Conservation (phyloP, 2,329 filamentous ascomycete species). For the Cordyceps sp. region DNA sequence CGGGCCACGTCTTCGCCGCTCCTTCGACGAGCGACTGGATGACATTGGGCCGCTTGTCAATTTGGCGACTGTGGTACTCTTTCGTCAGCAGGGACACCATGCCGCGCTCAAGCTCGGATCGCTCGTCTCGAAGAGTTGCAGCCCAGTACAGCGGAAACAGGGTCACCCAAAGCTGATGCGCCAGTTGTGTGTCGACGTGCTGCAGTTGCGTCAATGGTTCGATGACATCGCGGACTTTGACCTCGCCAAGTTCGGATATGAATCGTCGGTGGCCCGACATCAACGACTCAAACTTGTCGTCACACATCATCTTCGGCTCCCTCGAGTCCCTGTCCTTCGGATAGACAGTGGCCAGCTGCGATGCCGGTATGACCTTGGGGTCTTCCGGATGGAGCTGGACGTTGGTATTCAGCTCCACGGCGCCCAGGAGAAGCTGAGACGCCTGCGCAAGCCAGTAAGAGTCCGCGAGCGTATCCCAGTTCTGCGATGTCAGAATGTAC, state of each 20-base stretch:
- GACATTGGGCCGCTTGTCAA: constrained; percentile 90
- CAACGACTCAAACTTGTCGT: constrained; percentile 68
- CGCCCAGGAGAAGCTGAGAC: constrained; percentile 80
- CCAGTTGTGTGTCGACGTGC: constrained; percentile 67
- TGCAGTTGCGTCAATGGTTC: constrained; percentile 86
- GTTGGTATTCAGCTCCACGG: constrained; percentile 67
- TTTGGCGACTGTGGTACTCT: constrained; percentile 86
- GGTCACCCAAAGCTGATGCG: constrained; percentile 78
- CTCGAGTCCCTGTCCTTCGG: constrained; percentile 58
- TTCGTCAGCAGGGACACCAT: constrained; percentile 84
- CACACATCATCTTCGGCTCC: constrained; percentile 52
- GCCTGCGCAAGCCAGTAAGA: constrained; percentile 97
- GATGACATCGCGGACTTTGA: constrained; percentile 75
- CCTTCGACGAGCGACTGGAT: constrained; percentile 84
- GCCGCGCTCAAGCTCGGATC: constrained; percentile 76
- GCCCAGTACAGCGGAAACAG: constrained; percentile 94
- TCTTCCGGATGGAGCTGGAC: constrained; percentile 71
- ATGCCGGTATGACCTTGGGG: constrained; percentile 61
- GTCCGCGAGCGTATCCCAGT: constrained; percentile 90
- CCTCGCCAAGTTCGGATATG: constrained; percentile 63
- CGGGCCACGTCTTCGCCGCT: constrained; percentile 65
- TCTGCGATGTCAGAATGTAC: constrained; percentile 81
- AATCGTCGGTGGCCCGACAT: constrained; percentile 72
- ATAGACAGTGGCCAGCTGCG: constrained; percentile 57
- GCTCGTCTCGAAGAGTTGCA: constrained; percentile 70